These are phyloP conservation scores for Solanum stenotomum DNA, from an alignment of 257 asterid species.

Conservation along the genomic window DNA sequence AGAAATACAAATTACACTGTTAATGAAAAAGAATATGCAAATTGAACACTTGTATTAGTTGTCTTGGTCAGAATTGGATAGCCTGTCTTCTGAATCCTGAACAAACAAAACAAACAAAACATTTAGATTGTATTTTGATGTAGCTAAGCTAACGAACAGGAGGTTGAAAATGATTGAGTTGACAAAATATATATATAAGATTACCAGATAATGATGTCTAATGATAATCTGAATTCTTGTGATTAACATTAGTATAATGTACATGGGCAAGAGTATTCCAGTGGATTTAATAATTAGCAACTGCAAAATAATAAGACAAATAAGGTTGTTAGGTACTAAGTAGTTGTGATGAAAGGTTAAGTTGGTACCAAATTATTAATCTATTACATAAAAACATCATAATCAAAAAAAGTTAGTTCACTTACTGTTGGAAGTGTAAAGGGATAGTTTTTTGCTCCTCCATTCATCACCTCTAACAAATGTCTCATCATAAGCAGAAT, in stretches of 20 bases:
- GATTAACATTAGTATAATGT: conserved; percentile 42
- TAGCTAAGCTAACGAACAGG: neutral
- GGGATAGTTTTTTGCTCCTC: conserved; percentile 48
- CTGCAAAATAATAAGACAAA: conserved; percentile 25
- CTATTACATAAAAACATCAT: neutral
- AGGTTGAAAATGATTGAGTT: neutral
- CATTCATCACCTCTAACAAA: conserved; percentile 33
- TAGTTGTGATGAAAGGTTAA: neutral
- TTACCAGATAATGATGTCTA: neutral
- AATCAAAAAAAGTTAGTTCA: neutral
- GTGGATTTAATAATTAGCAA: conserved; percentile 44
- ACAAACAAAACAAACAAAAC: neutral
- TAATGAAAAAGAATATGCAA: neutral
- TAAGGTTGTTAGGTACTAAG: neutral
- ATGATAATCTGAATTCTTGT: conserved; percentile 38
- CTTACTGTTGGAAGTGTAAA: conserved; percentile 72
- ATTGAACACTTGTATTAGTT: neutral
- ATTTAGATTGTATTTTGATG: neutral
- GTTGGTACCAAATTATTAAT: neutral
- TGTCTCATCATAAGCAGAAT: conserved; percentile 40
- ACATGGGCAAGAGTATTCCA: conserved; percentile 79
- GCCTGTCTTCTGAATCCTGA: neutral
- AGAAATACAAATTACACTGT: neutral
- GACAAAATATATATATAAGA: neutral
- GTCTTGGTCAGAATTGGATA: neutral